Conservation (phyloP, 2,329 filamentous ascomycete species). For the Thelonectria rubi region DNA sequence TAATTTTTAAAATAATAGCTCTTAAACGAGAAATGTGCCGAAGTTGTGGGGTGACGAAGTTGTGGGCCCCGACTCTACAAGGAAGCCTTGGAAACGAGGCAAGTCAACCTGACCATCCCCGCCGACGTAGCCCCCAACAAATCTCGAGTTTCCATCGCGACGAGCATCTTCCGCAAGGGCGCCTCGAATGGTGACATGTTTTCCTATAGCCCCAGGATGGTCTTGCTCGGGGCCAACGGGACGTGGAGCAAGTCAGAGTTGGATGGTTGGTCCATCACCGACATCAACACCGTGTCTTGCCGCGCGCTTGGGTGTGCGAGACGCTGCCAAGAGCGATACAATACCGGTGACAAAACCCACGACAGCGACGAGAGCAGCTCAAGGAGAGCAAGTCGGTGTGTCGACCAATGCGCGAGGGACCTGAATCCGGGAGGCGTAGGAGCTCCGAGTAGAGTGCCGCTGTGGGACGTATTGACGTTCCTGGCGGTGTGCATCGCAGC, state of each 20-base stretch:
- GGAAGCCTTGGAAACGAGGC: constrained; percentile 24
- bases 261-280: constrained; percentile 31
- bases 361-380: constrained; percentile 26
- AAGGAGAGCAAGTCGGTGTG: constrained; percentile 26
- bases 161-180: constrained; percentile 27
- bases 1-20: too few species aligned
- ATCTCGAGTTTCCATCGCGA: constrained; percentile 28
- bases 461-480: too few species aligned
- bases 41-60: too few species aligned
- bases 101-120: constrained; percentile 39
- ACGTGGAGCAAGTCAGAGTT: constrained; percentile 38
- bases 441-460: too few species aligned
- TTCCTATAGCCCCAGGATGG: constrained; percentile 29
- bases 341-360: constrained; percentile 27
- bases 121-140: constrained; percentile 35
- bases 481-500: too few species aligned
- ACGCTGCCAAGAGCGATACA: constrained; percentile 31
- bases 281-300: constrained; percentile 32
- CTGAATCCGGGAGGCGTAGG: too few species aligned
- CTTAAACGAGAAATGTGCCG: too few species aligned
- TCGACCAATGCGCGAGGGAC: constrained; percentile 29
- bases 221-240: constrained; percentile 32
- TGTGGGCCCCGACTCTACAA: too few species aligned
- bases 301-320: constrained; percentile 34
- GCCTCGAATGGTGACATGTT: constrained; percentile 27